Evolutionary conservation across 2,329 filamentous ascomycete genomes (phyloP).

Genomic region (Exserohilum rostratum): DNA sequence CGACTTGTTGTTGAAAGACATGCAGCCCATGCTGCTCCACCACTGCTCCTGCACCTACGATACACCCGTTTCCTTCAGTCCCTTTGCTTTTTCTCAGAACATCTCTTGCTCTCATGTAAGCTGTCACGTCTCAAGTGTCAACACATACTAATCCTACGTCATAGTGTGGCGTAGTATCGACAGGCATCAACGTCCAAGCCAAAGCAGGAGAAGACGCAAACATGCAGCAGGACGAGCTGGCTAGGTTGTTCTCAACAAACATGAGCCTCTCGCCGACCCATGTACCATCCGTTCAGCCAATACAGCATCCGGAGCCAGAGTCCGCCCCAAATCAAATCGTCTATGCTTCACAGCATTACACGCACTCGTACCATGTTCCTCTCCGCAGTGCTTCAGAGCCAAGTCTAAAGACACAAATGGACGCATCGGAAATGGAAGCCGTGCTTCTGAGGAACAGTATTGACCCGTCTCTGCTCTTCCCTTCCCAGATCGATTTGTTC

Average conservation of each 20-base stretch:
- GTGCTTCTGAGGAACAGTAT: conserved; percentile 71
- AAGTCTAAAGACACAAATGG: conserved; percentile 42
- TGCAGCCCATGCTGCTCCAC: conserved; percentile 49
- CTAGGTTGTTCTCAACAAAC: conserved; percentile 77
- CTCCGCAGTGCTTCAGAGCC: conserved; percentile 33
- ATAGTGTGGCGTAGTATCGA: conserved; percentile 53
- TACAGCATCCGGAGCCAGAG: conserved; percentile 22
- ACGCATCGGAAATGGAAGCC: conserved; percentile 56
- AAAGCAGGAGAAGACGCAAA: conserved; percentile 39
- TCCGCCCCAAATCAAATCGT: conserved; percentile 58
- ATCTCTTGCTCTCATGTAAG: conserved; percentile 56
- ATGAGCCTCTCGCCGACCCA: conserved; percentile 63
- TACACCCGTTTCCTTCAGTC: conserved; percentile 50
- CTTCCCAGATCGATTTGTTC: conserved; percentile 80
- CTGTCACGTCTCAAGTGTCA: conserved; percentile 15
- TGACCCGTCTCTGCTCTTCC: conserved; percentile 70
- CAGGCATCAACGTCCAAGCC: conserved; percentile 51
- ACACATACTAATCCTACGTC: conserved; percentile 43
- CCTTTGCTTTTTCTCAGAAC: conserved; percentile 52
- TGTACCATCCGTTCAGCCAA: conserved; percentile 51
- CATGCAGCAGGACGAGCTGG: conserved; percentile 80
- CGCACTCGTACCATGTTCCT: conserved; percentile 74
- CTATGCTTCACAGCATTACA: conserved; percentile 85
- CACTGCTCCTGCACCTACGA: conserved; percentile 49
- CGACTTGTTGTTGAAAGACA: conserved; percentile 27